Conservation (phyloP, 2,329 filamentous ascomycete species). For the Colletotrichum coccodes region DNA sequence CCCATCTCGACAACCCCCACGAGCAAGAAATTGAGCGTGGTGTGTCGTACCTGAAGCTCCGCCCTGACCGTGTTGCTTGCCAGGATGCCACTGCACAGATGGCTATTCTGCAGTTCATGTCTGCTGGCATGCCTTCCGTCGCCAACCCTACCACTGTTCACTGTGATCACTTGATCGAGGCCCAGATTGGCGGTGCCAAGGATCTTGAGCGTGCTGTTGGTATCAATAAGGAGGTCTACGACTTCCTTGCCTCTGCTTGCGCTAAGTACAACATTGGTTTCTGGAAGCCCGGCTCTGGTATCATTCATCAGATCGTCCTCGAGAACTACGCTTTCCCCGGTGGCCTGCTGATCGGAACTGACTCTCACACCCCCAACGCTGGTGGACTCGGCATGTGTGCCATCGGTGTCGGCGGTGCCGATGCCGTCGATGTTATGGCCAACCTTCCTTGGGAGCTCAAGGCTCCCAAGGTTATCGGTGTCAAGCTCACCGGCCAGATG, state of each 20-base stretch:
- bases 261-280: slow-evolving; percentile 99
- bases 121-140: slow-evolving; percentile 93
- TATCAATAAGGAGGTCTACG: slow-evolving; percentile 99
- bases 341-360: slow-evolving; percentile 96
- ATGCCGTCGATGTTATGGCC: slow-evolving; percentile 98
- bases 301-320: slow-evolving; percentile 98
- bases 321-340: slow-evolving; percentile 99
- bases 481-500: slow-evolving; percentile 90
- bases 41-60: slow-evolving; percentile 93
- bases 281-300: slow-evolving; percentile 98
- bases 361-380: slow-evolving; percentile 97
- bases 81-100: slow-evolving; percentile 99
- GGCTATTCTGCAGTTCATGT: slow-evolving; percentile 99
- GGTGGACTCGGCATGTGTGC: slow-evolving; percentile 95
- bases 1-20: slow-evolving; percentile 96
- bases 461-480: slow-evolving; percentile 96
- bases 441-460: slow-evolving; percentile 98
- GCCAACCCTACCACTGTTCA: slow-evolving; percentile 96
- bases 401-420: slow-evolving; percentile 97
- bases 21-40: slow-evolving; percentile 97
- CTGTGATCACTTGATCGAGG: slow-evolving; percentile 99
- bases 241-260: slow-evolving; percentile 93
- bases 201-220: slow-evolving; percentile 90
- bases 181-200: slow-evolving; percentile 91
- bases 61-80: slow-evolving; percentile 97